These are phyloP conservation scores for Colletotrichum eremochloae DNA, from an alignment of 2,329 filamentous ascomycete genomes.

Conservation along the genomic window DNA sequence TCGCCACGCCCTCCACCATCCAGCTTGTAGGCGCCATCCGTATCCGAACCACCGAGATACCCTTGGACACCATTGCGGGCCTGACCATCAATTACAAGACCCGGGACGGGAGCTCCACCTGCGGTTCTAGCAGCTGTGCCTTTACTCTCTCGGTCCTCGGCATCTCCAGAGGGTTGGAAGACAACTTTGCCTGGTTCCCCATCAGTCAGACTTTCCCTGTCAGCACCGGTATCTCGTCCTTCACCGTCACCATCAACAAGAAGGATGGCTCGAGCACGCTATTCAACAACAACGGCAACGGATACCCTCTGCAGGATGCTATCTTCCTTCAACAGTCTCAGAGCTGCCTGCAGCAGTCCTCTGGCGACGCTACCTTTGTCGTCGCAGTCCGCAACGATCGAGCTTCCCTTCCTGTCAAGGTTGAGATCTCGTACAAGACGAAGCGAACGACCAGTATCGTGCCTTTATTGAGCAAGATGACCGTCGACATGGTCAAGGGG, in stretches of 20 bases:
- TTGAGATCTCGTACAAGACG: constrained; percentile 60
- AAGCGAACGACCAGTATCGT: constrained; percentile 56
- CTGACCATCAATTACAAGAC: constrained; percentile 69
- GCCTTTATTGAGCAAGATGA: constrained; percentile 55
- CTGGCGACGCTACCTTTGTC: constrained; percentile 59
- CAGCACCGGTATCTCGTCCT: constrained; percentile 71
- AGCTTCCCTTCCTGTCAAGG: constrained; percentile 55
- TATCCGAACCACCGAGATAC: constrained; percentile 65
- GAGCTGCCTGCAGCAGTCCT: constrained; percentile 64
- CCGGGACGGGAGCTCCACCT: constrained; percentile 62
- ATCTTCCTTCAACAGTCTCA: constrained; percentile 68
- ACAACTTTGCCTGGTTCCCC: constrained; percentile 69
- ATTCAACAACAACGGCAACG: constrained; percentile 70
- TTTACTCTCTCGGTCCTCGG: constrained; percentile 62
- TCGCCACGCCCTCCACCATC: constrained; percentile 63
- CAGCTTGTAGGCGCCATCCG: constrained; percentile 68
- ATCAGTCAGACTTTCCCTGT: constrained; percentile 65
- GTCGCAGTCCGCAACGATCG: constrained; percentile 66
- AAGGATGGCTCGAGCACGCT: constrained; percentile 59
- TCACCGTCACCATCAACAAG: constrained; percentile 66
- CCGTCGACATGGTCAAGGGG: constrained; percentile 57
- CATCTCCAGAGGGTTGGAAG: constrained; percentile 68
- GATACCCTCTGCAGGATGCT: constrained; percentile 67
- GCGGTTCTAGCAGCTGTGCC: constrained; percentile 58
- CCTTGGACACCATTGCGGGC: constrained; percentile 57